A percentile compares a stretch with the other conserved stretches of the same genome.
These are phyloP conservation scores for Phanerochaete carnosa DNA, from an alignment of 768 basidiomycete genomes.

Conservation along the genomic window DNA sequence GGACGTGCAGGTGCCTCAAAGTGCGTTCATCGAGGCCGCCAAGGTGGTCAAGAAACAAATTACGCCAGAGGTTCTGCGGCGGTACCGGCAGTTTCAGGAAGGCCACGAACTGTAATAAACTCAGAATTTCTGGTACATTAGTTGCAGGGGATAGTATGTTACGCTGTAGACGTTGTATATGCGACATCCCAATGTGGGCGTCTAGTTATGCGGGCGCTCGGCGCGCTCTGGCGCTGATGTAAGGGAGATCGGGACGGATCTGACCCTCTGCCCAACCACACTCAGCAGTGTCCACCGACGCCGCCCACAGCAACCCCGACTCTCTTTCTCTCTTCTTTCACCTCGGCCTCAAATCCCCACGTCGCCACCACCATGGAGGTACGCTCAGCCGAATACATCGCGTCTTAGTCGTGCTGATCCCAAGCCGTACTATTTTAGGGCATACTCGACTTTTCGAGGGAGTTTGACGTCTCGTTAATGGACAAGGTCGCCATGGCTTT, in stretches of 20 bases:
- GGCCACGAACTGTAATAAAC: neutral
- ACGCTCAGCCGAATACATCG: conserved; percentile 6
- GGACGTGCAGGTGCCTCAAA: conserved; percentile 60
- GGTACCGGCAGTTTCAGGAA: conserved; percentile 45
- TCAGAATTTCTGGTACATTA: too few relatives aligned
- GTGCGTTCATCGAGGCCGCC: conserved; percentile 75
- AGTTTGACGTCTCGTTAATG: conserved; percentile 89
- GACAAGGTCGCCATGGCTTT: conserved; percentile 94
- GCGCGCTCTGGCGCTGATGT: neutral
- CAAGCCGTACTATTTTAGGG: conserved; percentile 41
- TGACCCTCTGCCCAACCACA: conserved; percentile 27
- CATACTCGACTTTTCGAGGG: conserved; percentile 89
- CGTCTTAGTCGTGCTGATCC: neutral
- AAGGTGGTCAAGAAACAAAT: conserved; percentile 73
- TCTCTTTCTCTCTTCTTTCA: neutral
- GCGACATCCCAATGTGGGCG: too few relatives aligned
- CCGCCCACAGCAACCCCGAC: conserved; percentile 17
- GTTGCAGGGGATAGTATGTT: too few relatives aligned
- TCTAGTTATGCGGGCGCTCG: neutral
- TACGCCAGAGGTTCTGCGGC: conserved; percentile 71
- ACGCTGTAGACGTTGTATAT: too few relatives aligned
- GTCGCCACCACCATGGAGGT: conserved; percentile 36
- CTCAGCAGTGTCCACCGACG: conserved; percentile 19
- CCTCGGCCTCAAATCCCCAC: neutral
- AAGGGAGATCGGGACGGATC: conserved; percentile 15